These are phyloP conservation scores for Fusarium pseudonygamai DNA, from an alignment of 2,329 filamentous ascomycete genomes.

Conservation along the genomic window DNA sequence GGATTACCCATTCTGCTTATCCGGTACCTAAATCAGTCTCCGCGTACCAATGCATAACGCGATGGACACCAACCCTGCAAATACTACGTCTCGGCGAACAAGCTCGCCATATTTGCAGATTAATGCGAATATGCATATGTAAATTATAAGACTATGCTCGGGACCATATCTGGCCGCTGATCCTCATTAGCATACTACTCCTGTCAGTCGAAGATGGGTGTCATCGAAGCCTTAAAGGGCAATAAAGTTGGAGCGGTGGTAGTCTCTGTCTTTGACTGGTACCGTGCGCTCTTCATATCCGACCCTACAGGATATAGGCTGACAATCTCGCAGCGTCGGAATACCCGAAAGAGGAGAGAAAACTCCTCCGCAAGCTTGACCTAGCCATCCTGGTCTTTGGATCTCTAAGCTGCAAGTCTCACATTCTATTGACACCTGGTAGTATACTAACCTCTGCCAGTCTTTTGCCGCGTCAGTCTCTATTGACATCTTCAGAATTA, in stretches of 20 bases:
- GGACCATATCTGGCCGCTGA: fast-evolving
- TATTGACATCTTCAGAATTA: fast-evolving
- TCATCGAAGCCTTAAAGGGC: background rate
- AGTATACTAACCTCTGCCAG: background rate
- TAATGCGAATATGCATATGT: no score
- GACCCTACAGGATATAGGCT: fast-evolving
- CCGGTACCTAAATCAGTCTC: background rate
- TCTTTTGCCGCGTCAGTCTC: slow-evolving; percentile 2
- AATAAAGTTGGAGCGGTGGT: background rate
- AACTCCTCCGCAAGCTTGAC: background rate
- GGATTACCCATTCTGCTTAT: background rate
- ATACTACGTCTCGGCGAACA: background rate
- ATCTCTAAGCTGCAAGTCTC: background rate
- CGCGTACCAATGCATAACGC: background rate
- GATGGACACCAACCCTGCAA: fast-evolving
- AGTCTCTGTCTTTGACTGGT: slow-evolving; percentile 3
- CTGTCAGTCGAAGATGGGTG: background rate
- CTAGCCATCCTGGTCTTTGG: background rate
- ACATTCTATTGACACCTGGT: fast-evolving
- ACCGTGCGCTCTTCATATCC: background rate
- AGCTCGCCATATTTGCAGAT: background rate
- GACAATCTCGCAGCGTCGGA: background rate
- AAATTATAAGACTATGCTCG: background rate
- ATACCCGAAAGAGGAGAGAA: background rate
- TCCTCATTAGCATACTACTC: fast-evolving